These are phyloP conservation scores for Cryphonectria japonica DNA, from an alignment of 2,329 filamentous ascomycete species.

Conservation along the genomic window DNA sequence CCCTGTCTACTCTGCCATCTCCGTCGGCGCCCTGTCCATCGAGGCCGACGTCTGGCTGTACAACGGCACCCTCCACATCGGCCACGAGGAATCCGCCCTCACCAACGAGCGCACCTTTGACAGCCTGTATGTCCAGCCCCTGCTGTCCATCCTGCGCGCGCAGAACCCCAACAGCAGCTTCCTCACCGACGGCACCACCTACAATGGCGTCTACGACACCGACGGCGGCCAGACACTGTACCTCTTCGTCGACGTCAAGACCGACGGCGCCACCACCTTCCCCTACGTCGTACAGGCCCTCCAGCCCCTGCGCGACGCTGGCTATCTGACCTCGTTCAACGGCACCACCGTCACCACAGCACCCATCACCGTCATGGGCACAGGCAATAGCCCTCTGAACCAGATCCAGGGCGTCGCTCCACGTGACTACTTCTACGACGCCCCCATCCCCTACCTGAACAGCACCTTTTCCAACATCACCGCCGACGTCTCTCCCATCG, in stretches of 20 bases:
- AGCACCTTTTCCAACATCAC: constrained; percentile 34
- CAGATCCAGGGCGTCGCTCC: constrained; percentile 61
- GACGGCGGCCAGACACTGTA: constrained; percentile 56
- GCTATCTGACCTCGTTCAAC: constrained; percentile 57
- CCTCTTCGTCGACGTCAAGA: constrained; percentile 72
- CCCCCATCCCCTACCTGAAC: constrained; percentile 32
- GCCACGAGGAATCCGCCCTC: constrained; percentile 60
- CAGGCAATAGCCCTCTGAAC: constrained; percentile 63
- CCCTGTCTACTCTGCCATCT: constrained; percentile 65
- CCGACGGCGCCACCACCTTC: constrained; percentile 53
- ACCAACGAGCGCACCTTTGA: constrained; percentile 59
- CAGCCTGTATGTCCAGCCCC: constrained; percentile 64
- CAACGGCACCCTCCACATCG: constrained; percentile 60
- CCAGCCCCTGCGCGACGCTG: constrained; percentile 57
- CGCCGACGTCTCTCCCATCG: constrained; percentile 34
- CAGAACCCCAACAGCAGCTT: constrained; percentile 55
- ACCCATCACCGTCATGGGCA: constrained; percentile 68
- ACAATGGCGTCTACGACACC: constrained; percentile 58
- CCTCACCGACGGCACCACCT: constrained; percentile 42
- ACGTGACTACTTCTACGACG: constrained; percentile 46
- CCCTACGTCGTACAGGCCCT: constrained; percentile 56
- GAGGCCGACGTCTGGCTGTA: constrained; percentile 72
- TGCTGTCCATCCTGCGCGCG: constrained; percentile 58
- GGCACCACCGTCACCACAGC: constrained; percentile 52
- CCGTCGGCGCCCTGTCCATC: constrained; percentile 62